Conservation (phyloP, 2,329 filamentous ascomycete species). For the Colletotrichum liriopes region DNA sequence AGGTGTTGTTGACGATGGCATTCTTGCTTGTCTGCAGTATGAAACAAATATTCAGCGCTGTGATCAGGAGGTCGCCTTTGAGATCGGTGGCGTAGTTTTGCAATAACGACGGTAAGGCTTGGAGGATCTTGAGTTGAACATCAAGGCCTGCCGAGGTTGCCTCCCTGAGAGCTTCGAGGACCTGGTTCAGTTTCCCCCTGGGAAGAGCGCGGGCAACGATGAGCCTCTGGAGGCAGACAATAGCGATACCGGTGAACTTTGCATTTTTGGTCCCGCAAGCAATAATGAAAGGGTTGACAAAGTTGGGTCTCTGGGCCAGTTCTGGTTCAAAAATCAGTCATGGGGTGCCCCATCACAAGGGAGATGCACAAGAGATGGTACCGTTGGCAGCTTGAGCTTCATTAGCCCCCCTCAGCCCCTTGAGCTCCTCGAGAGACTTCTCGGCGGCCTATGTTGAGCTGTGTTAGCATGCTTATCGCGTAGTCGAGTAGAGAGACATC, state of each 20-base stretch:
- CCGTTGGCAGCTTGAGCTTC: slow-evolving; percentile 83
- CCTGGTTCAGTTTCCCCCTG: slow-evolving; percentile 83
- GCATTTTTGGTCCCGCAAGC: slow-evolving; percentile 92
- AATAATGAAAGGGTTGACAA: slow-evolving; percentile 94
- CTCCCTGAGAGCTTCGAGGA: slow-evolving; percentile 89
- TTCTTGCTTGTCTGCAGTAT: slow-evolving; percentile 93
- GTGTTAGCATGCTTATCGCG: slow-evolving; percentile 16
- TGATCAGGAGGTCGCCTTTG: slow-evolving; percentile 85
- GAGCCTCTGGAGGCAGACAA: slow-evolving; percentile 90
- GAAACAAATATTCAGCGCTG: slow-evolving; percentile 90
- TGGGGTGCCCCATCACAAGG: slow-evolving; percentile 19
- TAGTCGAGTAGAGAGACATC: slow-evolving; percentile 46
- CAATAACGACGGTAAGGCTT: slow-evolving; percentile 88
- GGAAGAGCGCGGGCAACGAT: slow-evolving; percentile 87
- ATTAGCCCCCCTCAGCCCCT: slow-evolving; percentile 79
- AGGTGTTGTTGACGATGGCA: slow-evolving; percentile 93
- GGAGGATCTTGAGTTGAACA: slow-evolving; percentile 95
- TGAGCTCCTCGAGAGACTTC: slow-evolving; percentile 92
- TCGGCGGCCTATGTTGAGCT: slow-evolving; percentile 81
- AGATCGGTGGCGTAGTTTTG: slow-evolving; percentile 92
- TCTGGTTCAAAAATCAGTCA: slow-evolving; percentile 67
- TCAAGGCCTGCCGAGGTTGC: slow-evolving; percentile 86
- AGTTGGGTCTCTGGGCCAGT: slow-evolving; percentile 84
- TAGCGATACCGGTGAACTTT: slow-evolving; percentile 89
- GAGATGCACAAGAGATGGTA: slow-evolving; percentile 55